phyloP scores from a whole-genome alignment of 352 stramenopile species.

The Saprolegnia parasitica region DNA sequence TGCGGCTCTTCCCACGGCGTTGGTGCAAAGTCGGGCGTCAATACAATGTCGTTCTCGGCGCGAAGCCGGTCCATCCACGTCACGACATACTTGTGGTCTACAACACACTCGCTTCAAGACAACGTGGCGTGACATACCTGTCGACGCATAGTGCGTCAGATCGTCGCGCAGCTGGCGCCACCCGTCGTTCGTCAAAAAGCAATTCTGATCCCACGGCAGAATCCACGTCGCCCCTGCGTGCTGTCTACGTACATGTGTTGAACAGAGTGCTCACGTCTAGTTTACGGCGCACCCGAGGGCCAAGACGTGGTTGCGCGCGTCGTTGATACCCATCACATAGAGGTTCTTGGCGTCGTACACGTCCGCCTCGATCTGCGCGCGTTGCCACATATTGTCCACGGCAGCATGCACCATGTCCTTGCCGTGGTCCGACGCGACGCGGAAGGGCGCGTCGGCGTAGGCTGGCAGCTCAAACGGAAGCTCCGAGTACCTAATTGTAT shows the following conservation, averaged over 20 bases:
- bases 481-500: conserved; percentile 36
- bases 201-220: conserved; percentile 52
- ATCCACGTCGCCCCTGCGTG: conserved; percentile 40
- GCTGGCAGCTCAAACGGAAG: conserved; percentile 37
- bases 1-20: conserved; percentile 50
- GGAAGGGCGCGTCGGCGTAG: conserved; percentile 38
- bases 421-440: conserved; percentile 38
- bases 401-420: conserved; percentile 30
- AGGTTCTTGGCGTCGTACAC: conserved; percentile 49
- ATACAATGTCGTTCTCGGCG: conserved; percentile 43
- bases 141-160: not conserved
- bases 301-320: conserved; percentile 45
- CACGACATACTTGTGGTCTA: conserved; percentile 46
- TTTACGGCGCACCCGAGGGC: conserved; percentile 33
- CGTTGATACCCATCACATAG: conserved; percentile 48
- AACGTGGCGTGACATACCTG: too few species aligned
- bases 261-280: too few species aligned
- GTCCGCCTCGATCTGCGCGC: conserved; percentile 34
- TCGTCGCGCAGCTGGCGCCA: conserved; percentile 40
- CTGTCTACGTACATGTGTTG: too few species aligned
- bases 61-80: conserved; percentile 48
- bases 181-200: conserved; percentile 41
- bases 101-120: too few species aligned
- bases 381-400: conserved; percentile 34
- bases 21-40: conserved; percentile 35